Evolutionary conservation across 1,139 yeast genomes (phyloP).

Genomic region (Yamadazyma triangularis): DNA sequence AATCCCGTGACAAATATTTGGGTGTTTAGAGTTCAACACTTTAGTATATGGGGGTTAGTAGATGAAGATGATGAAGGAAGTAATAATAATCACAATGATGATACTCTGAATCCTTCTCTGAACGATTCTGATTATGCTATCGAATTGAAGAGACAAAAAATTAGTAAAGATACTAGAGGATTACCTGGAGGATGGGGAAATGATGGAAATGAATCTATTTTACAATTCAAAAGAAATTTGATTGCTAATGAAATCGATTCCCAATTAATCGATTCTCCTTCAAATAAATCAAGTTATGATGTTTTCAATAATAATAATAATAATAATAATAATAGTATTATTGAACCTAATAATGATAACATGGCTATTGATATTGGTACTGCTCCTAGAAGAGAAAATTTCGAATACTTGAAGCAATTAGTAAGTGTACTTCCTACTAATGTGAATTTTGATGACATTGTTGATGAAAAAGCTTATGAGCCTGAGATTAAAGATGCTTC

Average conservation of each 20-base stretch:
- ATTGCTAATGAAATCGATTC: conserved; percentile 8
- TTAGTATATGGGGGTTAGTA: conserved; percentile 88
- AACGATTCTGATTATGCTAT: conserved; percentile 19
- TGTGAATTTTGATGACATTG: conserved; percentile 35
- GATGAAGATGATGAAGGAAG: conserved; percentile 20
- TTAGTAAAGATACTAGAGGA: conserved; percentile 22
- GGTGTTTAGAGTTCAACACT: conserved; percentile 85
- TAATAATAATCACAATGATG: neutral
- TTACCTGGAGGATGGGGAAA: conserved; percentile 29
- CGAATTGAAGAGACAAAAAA: conserved; percentile 35
- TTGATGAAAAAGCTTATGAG: conserved; percentile 65
- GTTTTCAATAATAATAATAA: neutral
- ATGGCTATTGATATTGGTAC: conserved; percentile 2
- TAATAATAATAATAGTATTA: neutral
- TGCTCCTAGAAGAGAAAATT: conserved; percentile 15
- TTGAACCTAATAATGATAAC: conserved; percentile 3
- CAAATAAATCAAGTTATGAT: neutral
- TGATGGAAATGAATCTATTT: conserved; percentile 5
- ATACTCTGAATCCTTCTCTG: conserved; percentile 21
- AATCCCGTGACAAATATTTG: conserved; percentile 71
- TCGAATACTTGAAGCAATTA: conserved; percentile 33
- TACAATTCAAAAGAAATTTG: conserved; percentile 9
- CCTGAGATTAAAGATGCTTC: conserved; percentile 45
- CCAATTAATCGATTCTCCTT: conserved; percentile 3
- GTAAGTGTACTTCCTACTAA: conserved; percentile 28